Evolutionary conservation across 169 alveolate species (phyloP), one percentile per base, ranked within the genome.

Genomic region (Eimeria praecox): DNA sequence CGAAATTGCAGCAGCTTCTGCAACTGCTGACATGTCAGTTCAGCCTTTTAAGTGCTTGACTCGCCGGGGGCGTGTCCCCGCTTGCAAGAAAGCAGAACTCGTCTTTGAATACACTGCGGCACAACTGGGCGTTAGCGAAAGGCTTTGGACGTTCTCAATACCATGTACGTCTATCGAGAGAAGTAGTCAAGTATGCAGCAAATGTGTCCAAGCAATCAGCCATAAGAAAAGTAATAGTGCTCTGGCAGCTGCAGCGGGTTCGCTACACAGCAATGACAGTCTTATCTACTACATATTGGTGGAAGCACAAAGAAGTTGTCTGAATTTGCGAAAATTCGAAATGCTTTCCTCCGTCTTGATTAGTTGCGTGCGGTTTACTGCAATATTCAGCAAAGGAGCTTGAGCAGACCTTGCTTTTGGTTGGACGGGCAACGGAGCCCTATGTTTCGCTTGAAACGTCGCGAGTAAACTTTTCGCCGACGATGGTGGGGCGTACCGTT

Each of bases 391-490:
- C 96, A 49, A 95, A 97, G 97, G 97, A 97, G 80, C 98, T 98
- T 54, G 97, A 95, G 5, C 99, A 98, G 97, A 96, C 97, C 86
- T 98, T 99, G 96, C 96, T 98, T 71, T 95, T 98, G 52, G 99
- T 98, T 90, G 99, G 99, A 33, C 89, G 95, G 78, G 99, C 98
- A 30, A 97, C 98, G 86, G 99, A 99, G 90, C 99, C 99, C 6
- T 97, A 97, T 89, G 98, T 99, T 42, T 97, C 98, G 49, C 97
- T 99, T 52, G 99, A 99, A 94, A 98, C 97, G 56, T 99, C 99
- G 18, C 98, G 98, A 95, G 97, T 99, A 75, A 98, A 97, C 96
- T 99, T 99, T 95, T 98, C 98, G 52, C 99, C 99, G 40, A 97
- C 98, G n/a, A 97, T 99, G 46, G 95, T 98, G 62, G 99, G 99